Evolutionary conservation across 1,139 yeast genomes (phyloP), one percentile per base, ranked within the genome.

Genomic region (Hemisphaericaspora subhashii): DNA sequence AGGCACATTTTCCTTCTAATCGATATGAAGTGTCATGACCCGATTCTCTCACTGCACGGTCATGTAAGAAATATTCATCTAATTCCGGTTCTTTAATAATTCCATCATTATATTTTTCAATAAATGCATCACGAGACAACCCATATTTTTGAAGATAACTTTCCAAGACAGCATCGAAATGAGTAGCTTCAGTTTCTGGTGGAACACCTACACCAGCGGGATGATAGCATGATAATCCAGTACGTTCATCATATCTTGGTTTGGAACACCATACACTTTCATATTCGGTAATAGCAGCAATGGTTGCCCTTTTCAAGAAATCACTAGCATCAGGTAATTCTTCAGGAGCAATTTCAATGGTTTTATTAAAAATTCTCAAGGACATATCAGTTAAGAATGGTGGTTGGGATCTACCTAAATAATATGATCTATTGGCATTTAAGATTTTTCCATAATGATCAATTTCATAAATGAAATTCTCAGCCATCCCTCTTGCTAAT

Each of bases 341-440:
- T 32, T 66, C 74, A 2, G 76, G 74, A 36, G 59, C 47, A 1
- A 67, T 58, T 44, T 68, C 74, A 31, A 69, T 59, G 46, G 85
- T 76, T 47, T 79, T 81, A 18, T 81, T 71, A 55, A 78, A 88
- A 0, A 88, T 82, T 40, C 81, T 69, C 40, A 86, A 57, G 0
- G 94, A 82, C 96, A 92, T 86, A 60, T 92, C 98, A 0, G 98
- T 92, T 47, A 94, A 68, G 57, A 92, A 90, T n/a, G 98, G 98
- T 2, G 98, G 98, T 62, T 94, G 98, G 0, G 97, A 87, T 51
- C 98, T 77, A 42, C 95, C 85, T 41, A 92, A 68, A 57, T 88
- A 94, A 64, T 94, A 92, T 1, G 95, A 81, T 55, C 98, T 76
- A 62, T 92, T 94, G 14, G 98, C 98, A 61, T 94, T 94, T 51